Evolutionary conservation across 495 filamentous ascomycete genomes (phyloP).

Genomic region (Chlorociboria aeruginascens): DNA sequence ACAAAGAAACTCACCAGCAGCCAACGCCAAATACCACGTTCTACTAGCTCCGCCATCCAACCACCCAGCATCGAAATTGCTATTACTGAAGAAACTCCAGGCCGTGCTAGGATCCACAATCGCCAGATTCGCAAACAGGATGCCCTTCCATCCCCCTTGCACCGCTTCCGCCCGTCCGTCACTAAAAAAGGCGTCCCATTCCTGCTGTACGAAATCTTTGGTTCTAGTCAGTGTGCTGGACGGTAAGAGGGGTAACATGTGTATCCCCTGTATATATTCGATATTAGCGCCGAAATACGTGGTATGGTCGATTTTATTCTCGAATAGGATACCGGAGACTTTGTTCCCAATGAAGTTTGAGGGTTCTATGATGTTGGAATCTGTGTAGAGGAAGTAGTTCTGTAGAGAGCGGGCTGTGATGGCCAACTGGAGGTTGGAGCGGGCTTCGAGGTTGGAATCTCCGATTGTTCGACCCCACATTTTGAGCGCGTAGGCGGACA

Average conservation of each 20-base stretch:
- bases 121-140: conserved; percentile 74
- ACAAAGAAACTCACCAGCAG: conserved; percentile 26
- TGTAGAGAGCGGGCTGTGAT: conserved; percentile 57
- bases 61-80: conserved; percentile 55
- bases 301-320: conserved; percentile 92
- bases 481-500: conserved; percentile 81
- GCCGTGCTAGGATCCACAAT: conserved; percentile 57
- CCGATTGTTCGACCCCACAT: conserved; percentile 78
- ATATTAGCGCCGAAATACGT: conserved; percentile 80
- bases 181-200: conserved; percentile 74
- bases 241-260: conserved; percentile 87
- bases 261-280: conserved; percentile 88
- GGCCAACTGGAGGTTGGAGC: conserved; percentile 75
- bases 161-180: conserved; percentile 47
- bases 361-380: conserved; percentile 64
- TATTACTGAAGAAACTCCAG: conserved; percentile 62
- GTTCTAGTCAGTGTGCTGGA: conserved; percentile 54
- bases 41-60: conserved; percentile 77
- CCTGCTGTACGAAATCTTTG: conserved; percentile 60
- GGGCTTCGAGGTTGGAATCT: conserved; percentile 71
- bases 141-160: conserved; percentile 70
- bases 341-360: conserved; percentile 68
- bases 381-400: conserved; percentile 70
- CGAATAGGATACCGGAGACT: conserved; percentile 87
- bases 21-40: conserved; percentile 82